Base-by-base conservation (phyloP, 2,329 filamentous ascomycete species). In the Gnomoniopsis sp. region DNA sequence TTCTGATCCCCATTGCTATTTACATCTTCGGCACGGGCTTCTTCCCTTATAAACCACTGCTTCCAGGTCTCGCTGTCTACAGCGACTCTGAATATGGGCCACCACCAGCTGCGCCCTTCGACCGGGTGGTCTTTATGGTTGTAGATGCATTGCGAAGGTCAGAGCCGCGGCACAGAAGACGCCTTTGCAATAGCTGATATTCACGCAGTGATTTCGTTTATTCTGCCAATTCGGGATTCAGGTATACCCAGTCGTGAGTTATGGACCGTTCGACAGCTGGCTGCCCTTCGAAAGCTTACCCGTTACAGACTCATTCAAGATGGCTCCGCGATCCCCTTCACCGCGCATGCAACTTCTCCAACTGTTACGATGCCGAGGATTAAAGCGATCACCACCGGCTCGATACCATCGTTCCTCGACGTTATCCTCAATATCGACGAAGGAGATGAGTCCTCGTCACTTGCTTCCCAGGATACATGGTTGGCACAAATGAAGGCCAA, bases 301-400 rank as follows among this genome's bases (percentile, higher is more conserved):
- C 48, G 23, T 48, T 51, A 46, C 36, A 96, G 91, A 66, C 80
- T 98, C 64, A 96, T 98, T 70, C 85, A 88, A 68, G 80, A 87
- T 73, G 93, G 93, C 60, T 82, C 83, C 59, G 96, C 95, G 7
- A 79, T 98, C 41, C 95, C 95, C 3, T 99, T 96, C 71, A 99
- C 95, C 34, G 93, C 93, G 36, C 89, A 96, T 81, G 95, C 95
- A 19, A 89, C 91, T n/a, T 92, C 96, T 53, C 95, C 95, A 2
- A 99, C 95, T 8, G 93, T 99, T 62, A 99, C 95, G 19, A 98
- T 99, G 95, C 95, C 95, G 46, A 88, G 93, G 62, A 87, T 99
- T 68, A 99, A 99, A 76, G 92, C 95, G 51, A 92, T 99, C 63
- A 99, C 95, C 1, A 98, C 95, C 1, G 95, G 95, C 62, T 97